These are phyloP conservation scores for Macrotyloma uniflorum DNA, from an alignment of 306 rosid genomes.

Conservation along the genomic window DNA sequence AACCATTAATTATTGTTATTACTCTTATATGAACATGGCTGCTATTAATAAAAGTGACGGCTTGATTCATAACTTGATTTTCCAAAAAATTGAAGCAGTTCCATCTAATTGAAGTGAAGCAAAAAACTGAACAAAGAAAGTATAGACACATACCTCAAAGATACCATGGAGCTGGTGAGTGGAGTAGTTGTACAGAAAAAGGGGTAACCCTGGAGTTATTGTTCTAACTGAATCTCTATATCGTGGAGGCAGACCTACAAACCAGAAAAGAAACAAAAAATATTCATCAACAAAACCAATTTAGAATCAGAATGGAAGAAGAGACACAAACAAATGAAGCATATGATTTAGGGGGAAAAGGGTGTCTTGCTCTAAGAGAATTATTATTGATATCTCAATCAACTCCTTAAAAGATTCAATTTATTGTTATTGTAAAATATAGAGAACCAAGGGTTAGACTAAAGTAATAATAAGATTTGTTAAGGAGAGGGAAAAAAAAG, in stretches of 20 bases:
- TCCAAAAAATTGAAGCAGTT: neutral
- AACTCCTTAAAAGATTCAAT: neutral
- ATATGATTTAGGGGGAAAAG: neutral
- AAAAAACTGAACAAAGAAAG: neutral
- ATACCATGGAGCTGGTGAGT: constrained; percentile 98
- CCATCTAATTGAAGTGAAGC: neutral
- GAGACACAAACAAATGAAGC: neutral
- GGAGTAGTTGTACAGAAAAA: constrained; percentile 93
- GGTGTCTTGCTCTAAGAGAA: neutral
- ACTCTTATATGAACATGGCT: neutral
- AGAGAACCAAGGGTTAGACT: neutral
- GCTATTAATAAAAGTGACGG: neutral
- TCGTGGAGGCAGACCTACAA: constrained; percentile 87
- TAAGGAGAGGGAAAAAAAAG: neutral
- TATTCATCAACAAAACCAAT: neutral
- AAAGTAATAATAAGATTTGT: neutral
- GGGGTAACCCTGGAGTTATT: constrained; percentile 93
- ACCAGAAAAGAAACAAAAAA: neutral
- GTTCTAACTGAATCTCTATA: constrained; percentile 90
- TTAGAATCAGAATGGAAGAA: neutral
- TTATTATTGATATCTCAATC: constrained; percentile 11
- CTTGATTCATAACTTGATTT: constrained; percentile 4
- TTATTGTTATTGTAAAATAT: neutral
- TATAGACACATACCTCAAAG: constrained; percentile 70
- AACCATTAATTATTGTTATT: neutral